These are phyloP conservation scores for Daedaleopsis nitida DNA, from an alignment of 768 basidiomycete genomes.

Conservation along the genomic window DNA sequence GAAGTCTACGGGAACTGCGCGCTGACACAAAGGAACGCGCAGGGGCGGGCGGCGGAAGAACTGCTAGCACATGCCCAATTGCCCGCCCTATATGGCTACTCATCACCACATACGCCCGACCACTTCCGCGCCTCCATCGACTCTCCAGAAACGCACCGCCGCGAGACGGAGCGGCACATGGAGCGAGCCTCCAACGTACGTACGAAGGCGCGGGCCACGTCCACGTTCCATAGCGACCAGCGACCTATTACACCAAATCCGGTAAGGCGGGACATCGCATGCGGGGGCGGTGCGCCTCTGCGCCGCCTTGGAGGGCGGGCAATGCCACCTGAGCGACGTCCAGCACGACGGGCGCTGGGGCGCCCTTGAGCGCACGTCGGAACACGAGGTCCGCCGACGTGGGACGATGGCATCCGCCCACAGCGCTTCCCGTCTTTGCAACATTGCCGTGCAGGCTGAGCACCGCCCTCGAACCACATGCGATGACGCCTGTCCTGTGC, in stretches of 20 bases:
- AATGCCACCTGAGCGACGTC: neutral
- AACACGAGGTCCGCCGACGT: constrained; percentile 19
- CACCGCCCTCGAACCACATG: constrained; percentile 15
- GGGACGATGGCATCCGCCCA: neutral
- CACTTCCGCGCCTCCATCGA: neutral
- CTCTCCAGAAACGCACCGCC: neutral
- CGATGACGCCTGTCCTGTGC: constrained; percentile 10
- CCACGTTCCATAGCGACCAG: neutral
- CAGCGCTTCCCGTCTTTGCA: constrained; percentile 4
- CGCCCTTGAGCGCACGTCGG: constrained; percentile 5
- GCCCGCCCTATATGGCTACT: neutral
- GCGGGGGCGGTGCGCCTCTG: neutral
- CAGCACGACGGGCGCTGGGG: neutral
- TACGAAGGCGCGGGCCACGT: neutral
- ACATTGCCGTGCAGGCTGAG: constrained; percentile 4
- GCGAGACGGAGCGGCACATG: neutral
- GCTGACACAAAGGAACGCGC: neutral
- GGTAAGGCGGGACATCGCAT: neutral
- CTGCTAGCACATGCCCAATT: neutral
- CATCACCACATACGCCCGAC: neutral
- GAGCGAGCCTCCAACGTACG: neutral
- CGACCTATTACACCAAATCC: neutral
- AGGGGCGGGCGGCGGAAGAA: neutral
- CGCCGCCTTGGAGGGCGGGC: neutral
- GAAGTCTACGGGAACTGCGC: neutral